Base-by-base conservation (phyloP, 2,329 filamentous ascomycete species). In the Paradendryphiella salina region DNA sequence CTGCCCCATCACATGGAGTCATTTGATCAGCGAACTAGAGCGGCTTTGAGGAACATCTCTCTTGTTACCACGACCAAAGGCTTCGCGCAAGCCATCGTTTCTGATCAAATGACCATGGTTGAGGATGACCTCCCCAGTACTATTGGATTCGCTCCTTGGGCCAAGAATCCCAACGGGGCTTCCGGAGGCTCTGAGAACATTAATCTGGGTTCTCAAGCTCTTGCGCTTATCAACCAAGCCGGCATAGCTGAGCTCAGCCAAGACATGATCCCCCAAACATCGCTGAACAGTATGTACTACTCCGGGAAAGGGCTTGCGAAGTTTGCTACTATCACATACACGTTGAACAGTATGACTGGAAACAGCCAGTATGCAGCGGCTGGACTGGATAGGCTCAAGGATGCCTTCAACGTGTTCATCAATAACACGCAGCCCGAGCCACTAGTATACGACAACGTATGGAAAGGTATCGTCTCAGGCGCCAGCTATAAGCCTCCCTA, bases 211-310 rank as follows among this genome's bases (percentile, higher is more conserved):
- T 42, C 67, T 3, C 73, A 76, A 8, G 83, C 84, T 0, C 83
- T 85, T 60, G 69, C 78, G 3, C 75, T 77, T 1, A 86, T 95
- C 47, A 77, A 78, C 37, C 77, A 80, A 6, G 79, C 85, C 7
- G 88, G 89, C 0, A 77, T 80, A 10, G 79, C 79, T 14, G 94
- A 99, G 72, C 77, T 96, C 0, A 81, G 82, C 1, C 86, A 96
- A 72, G 82, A 95, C 69, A 89, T 96, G 70, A 73, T 79, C 21
- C 73, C 76, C 0, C 89, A 96, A 69, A 85, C 86, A 3, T 83
- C 94, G 61, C 77, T 92, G 20, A 83, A 94, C 71, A 96, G 92
- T 42, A 95, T 96, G 88, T 99, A 99, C 73, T 97, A 88, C 72
- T 89, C 88, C 64, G 94, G 94, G 63, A 73, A 73, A 59, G 77